Evolutionary conservation across 768 basidiomycete species (phyloP).

Genomic region (Calocybe cyanea): DNA sequence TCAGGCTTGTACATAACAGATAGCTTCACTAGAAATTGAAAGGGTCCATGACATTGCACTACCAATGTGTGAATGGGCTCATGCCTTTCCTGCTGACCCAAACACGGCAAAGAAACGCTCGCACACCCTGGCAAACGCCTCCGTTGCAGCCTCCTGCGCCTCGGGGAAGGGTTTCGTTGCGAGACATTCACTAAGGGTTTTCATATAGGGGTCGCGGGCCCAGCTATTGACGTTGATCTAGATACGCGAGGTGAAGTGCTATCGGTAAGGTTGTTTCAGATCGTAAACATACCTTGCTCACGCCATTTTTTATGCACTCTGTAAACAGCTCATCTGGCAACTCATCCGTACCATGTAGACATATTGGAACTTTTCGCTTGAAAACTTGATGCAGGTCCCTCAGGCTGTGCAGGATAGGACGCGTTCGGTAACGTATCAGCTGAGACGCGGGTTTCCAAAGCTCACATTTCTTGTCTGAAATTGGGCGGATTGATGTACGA

Average conservation of each 20-base stretch:
- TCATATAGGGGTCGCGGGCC: slow-evolving; percentile 41
- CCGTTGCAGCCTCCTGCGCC: slow-evolving; percentile 40
- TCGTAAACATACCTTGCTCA: slow-evolving; percentile 36
- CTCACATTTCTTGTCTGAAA: slow-evolving; percentile 40
- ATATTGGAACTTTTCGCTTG: slow-evolving; percentile 31
- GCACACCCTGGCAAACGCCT: slow-evolving; percentile 37
- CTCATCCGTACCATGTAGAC: slow-evolving; percentile 43
- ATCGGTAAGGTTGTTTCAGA: no score
- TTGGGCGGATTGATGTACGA: slow-evolving; percentile 42
- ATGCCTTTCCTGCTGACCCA: slow-evolving; percentile 38
- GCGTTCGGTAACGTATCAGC: neutral
- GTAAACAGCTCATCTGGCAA: slow-evolving; percentile 40
- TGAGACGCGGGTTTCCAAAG: neutral
- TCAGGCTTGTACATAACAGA: no score
- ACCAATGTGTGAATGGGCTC: neutral
- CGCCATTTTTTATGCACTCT: slow-evolving; percentile 42
- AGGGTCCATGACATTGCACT: no score
- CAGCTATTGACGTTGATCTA: slow-evolving; percentile 47
- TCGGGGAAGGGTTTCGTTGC: slow-evolving; percentile 38
- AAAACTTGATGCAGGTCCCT: slow-evolving; percentile 32
- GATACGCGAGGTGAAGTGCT: neutral
- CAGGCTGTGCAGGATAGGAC: slow-evolving; percentile 23
- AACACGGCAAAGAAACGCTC: slow-evolving; percentile 39
- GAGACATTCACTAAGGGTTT: slow-evolving; percentile 27
- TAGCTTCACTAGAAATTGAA: no score